Conservation (phyloP, 2,329 filamentous ascomycete genomes). For the Exophiala xenobiotica region DNA sequence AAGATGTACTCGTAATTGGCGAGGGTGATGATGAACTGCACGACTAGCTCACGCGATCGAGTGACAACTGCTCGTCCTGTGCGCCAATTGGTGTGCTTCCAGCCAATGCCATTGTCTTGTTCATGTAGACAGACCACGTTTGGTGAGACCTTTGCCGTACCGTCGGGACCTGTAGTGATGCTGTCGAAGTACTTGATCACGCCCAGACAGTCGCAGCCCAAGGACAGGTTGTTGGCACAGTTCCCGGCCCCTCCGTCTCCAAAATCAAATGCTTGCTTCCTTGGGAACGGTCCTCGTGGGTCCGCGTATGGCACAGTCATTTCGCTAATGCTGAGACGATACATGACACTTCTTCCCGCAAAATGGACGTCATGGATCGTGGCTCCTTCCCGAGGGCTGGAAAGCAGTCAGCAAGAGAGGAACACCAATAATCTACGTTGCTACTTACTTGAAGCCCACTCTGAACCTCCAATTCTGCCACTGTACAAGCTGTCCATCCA, state of each 20-base stretch:
- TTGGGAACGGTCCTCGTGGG: conserved; percentile 63
- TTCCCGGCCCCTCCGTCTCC: conserved; percentile 68
- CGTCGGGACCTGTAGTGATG: conserved; percentile 54
- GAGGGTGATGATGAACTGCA: conserved; percentile 68
- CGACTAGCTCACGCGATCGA: conserved; percentile 61
- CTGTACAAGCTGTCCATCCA: conserved; percentile 51
- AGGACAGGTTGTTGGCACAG: conserved; percentile 64
- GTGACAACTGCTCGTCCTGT: conserved; percentile 63
- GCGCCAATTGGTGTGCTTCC: conserved; percentile 70
- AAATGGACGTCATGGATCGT: conserved; percentile 70
- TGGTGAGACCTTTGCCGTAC: conserved; percentile 50
- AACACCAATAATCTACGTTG: no score
- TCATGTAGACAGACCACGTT: conserved; percentile 70
- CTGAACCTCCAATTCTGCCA: conserved; percentile 72
- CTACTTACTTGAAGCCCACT: conserved; percentile 59
- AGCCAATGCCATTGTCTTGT: conserved; percentile 66
- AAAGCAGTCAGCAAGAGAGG: no score
- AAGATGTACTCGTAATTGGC: conserved; percentile 72
- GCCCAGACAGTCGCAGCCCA: conserved; percentile 69
- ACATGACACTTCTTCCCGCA: conserved; percentile 63
- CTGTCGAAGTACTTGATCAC: conserved; percentile 66
- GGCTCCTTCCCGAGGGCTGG: conserved; percentile 35
- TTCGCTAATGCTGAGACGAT: conserved; percentile 66
- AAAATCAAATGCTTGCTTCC: conserved; percentile 71
- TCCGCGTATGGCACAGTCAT: conserved; percentile 71